Evolutionary conservation across 2,329 filamentous ascomycete genomes (phyloP), one percentile per base, ranked within the genome.

Genomic region (Colletotrichum sp.): DNA sequence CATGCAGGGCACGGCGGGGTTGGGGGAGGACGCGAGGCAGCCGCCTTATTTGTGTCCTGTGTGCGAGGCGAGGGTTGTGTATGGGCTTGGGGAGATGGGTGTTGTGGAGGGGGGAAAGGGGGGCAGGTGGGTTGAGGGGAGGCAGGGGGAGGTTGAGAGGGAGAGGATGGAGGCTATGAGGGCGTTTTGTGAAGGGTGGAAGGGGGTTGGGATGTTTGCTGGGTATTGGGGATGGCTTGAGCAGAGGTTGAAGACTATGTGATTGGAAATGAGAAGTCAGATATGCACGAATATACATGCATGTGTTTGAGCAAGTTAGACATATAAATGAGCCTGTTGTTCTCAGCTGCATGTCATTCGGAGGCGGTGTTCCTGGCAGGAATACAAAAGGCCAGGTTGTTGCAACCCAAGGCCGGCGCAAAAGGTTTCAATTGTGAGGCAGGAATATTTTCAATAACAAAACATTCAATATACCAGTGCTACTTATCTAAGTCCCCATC

Each of bases 41-140:
- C 91, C 92, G 28, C 91, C 91, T 2, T 93, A 92, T 78, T 78
- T 93, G 5, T 94, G 92, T 77, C 90, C 89, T 0, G 85, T 93
- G 0, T 92, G 92, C 77, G 80, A 91, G 71, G 84, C 84, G 8
- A 94, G 93, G 81, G 72, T 93, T 2, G 80, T 83, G 3, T 79
- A 82, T 73, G 80, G 81, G 8, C 73, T 85, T 15, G 78, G 77
- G 15, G 81, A 79, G 36, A 80, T 82, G 39, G 66, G 78, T 2
- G 77, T 81, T 6, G 66, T 71, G 4, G 73, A 78, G 2, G 80
- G 79, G 65, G 69, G 73, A 3, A 60, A 61, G 32, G 80, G 83
- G 67, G 68, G 83, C 3, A 78, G 62, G n/a, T 72, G 72, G 69
- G 27, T 28, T 25, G 68, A 55, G 15, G 62, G 55, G 6, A 36